These are phyloP conservation scores for Tuber aestivum DNA, from an alignment of 495 filamentous ascomycete species.

Conservation along the genomic window DNA sequence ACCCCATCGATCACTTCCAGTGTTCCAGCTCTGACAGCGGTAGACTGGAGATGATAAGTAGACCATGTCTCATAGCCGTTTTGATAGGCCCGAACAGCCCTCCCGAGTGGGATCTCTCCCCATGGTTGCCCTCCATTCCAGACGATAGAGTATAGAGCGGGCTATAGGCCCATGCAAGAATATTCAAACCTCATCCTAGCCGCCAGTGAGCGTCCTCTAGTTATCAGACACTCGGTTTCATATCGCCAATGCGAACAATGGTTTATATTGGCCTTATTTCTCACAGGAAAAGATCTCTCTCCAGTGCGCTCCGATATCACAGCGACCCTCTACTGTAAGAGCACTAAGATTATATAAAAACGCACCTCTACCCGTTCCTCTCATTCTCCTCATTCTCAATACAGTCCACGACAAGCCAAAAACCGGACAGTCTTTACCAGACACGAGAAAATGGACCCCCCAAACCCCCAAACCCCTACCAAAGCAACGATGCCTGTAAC, in stretches of 20 bases:
- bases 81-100: background rate
- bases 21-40: background rate
- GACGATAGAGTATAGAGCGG: background rate
- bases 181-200: background rate
- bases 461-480: background rate
- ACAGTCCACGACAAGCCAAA: background rate
- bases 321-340: background rate
- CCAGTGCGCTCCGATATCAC: no score
- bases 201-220: background rate
- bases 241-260: background rate
- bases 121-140: background rate
- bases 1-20: background rate
- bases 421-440: background rate
- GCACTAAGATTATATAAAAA: background rate
- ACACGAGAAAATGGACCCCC: background rate
- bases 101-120: background rate
- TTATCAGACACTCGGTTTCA: background rate
- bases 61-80: background rate
- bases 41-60: constrained; percentile 2
- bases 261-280: background rate
- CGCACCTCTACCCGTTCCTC: background rate
- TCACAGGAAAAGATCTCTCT: background rate
- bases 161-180: background rate
- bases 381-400: background rate
- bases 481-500: background rate